Evolutionary conservation across 306 rosid genomes (phyloP), one percentile per base, ranked within the genome.

Genomic region (Nissolia schottii): DNA sequence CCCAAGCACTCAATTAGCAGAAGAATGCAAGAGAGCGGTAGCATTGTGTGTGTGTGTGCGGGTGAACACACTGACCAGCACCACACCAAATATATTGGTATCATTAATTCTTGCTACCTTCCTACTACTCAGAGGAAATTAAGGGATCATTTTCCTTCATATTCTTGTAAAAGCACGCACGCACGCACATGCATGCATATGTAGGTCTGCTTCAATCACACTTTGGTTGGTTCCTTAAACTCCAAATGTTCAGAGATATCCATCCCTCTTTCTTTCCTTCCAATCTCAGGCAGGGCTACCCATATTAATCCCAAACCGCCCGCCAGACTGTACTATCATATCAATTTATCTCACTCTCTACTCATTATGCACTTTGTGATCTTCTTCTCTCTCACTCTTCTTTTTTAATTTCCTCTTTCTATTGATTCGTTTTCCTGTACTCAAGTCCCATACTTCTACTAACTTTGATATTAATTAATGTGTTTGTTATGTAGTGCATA

Each of bases 101-200:
- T 78, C 77, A 77, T 85, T 64, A 85, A 86, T 88, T 73, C 86
- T 76, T 89, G 81, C 87, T 76, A 78, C 63, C 70, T 82, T 83
- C 73, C 66, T 82, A 71, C 66, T 82, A 71, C 83, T 83, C 88
- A 83, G 38, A 63, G 74, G 69, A 75, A 76, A 73, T n/a, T n/a
- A n/a, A n/a, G n/a, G 74, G 74, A 81, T 76, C 83, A 66, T 81
- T 78, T 57, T 71, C 27, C 78, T n/a, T n/a, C n/a, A n/a, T n/a
- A 74, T 70, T 71, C 80, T 71, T 79, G 57, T 45, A 51, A 76
- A 78, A 66, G 68, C 74, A n/a, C n/a, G n/a, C n/a, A n/a, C n/a
- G n/a, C n/a, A n/a, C n/a, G n/a, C n/a, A 46, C 59, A 37, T 55
- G 40, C 12, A 34, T 34, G 51, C 2, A 45, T 22, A 23, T 14